These are phyloP conservation scores for Sabuloglossum arenarium DNA, from an alignment of 495 filamentous ascomycete species.

Conservation along the genomic window DNA sequence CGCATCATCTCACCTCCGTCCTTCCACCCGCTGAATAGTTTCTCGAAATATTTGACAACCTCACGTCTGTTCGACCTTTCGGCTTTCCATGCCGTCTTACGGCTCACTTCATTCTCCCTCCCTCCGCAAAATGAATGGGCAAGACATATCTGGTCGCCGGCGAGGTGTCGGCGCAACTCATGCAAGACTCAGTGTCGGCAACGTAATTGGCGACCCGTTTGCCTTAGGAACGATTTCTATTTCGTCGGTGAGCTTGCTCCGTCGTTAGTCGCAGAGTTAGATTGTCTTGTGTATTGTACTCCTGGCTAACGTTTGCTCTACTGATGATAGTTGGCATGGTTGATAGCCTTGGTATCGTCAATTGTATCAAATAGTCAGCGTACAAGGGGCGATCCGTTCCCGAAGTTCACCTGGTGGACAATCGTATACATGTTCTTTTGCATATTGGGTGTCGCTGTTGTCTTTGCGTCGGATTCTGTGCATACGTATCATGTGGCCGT, in stretches of 20 bases:
- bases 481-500: slow-evolving; percentile 80
- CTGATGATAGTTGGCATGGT: slow-evolving; percentile 59
- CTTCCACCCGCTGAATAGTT: neutral
- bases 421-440: slow-evolving; percentile 66
- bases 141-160: slow-evolving; percentile 5
- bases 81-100: slow-evolving; percentile 41
- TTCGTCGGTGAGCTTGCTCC: slow-evolving; percentile 43
- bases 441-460: slow-evolving; percentile 57
- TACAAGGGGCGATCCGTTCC: slow-evolving; percentile 27
- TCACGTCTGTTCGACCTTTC: neutral
- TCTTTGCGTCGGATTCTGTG: slow-evolving; percentile 61
- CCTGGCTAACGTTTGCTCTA: slow-evolving; percentile 10
- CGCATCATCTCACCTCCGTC: neutral
- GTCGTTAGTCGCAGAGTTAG: neutral
- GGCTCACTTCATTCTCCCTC: slow-evolving; percentile 53
- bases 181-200: slow-evolving; percentile 50
- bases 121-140: slow-evolving; percentile 60
- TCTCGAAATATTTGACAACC: neutral
- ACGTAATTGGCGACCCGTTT: slow-evolving; percentile 91
- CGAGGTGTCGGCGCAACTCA: neutral
- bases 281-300: neutral
- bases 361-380: slow-evolving; percentile 47
- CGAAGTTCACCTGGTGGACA: slow-evolving; percentile 81
- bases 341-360: slow-evolving; percentile 74
- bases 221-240: slow-evolving; percentile 88